Evolutionary conservation across 176 grass and related monocot species (phyloP).

Genomic region (Carex myosuroides): DNA sequence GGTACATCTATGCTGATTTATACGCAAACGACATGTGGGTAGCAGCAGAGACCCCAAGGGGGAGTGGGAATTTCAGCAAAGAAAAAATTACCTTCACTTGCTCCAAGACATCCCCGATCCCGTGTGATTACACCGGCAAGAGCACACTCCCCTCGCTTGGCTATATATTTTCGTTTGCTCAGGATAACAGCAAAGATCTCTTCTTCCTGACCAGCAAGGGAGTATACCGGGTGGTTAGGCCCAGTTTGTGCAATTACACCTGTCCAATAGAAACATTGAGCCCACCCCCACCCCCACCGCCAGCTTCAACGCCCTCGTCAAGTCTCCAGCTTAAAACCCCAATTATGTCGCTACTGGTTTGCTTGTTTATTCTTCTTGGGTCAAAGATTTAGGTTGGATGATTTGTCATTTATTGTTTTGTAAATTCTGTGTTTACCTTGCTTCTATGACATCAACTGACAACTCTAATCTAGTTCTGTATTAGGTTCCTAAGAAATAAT

Average conservation of each 20-base stretch:
- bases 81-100: conserved; percentile 39
- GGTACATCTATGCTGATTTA: conserved; percentile 66
- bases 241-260: background rate
- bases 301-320: conserved; percentile 7
- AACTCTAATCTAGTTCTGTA: background rate
- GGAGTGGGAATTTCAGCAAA: conserved; percentile 42
- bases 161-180: conserved; percentile 65
- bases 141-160: conserved; percentile 27
- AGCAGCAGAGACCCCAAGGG: conserved; percentile 36
- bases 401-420: background rate
- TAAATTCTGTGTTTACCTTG: background rate
- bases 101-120: conserved; percentile 56
- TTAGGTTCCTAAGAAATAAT: background rate
- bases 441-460: background rate
- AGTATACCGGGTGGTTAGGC: conserved; percentile 60
- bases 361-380: background rate
- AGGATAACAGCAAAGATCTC: conserved; percentile 59
- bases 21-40: conserved; percentile 59
- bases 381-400: background rate
- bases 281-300: background rate
- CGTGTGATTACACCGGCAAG: conserved; percentile 9
- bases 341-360: background rate
- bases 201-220: conserved; percentile 64
- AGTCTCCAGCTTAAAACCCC: background rate
- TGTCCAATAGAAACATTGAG: conserved; percentile 50